Base-by-base conservation (phyloP, 1,284 basidiomycete species). In the Takashimella tepidaria region DNA sequence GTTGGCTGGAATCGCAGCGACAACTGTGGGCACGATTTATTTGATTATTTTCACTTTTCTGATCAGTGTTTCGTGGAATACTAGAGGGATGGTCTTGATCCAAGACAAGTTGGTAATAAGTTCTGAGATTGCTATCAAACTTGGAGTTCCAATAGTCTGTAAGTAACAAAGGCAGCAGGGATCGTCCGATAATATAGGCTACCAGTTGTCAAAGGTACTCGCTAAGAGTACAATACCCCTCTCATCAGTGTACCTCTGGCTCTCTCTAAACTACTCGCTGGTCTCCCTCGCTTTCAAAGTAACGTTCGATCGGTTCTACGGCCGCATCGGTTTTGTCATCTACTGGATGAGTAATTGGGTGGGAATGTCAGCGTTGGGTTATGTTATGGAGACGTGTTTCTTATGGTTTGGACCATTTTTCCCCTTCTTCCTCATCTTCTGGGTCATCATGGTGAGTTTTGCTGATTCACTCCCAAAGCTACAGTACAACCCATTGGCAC, bases 381-480 rank as follows among this genome's bases (percentile, higher is more conserved):
- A 68, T 45, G 64, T 71, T 13, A 71, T 73, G 70, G 69, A 73
- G 58, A 61, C 66, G n/a, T 53, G 67, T 45, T 66, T 68, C 37
- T 53, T 67, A 6, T 58, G 66, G 53, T 47, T 63, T 13, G 69
- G 31, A 8, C 66, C 64, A 3, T 73, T 64, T 54, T 71, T 73
- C 58, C 68, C 69, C 5, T 69, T 73, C 57, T 73, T 73, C 63
- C 57, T 73, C 40, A 45, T 72, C 12, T 73, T 71, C 54, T 73
- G 70, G 67, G 64, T 66, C 19, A 62, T 66, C 45, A 13, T 37
- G n/a, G 63, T 69, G 40, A 57, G 65, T 66, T 11, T 27, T 50
- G 19, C 41, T 52, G n/a, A n/a, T n/a, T n/a, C n/a, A n/a, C n/a
- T n/a, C n/a, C n/a, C n/a, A n/a, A n/a, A n/a, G n/a, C n/a, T n/a